These are phyloP conservation scores for Mycena capillaripes DNA, from an alignment of 768 basidiomycete species.

Conservation along the genomic window DNA sequence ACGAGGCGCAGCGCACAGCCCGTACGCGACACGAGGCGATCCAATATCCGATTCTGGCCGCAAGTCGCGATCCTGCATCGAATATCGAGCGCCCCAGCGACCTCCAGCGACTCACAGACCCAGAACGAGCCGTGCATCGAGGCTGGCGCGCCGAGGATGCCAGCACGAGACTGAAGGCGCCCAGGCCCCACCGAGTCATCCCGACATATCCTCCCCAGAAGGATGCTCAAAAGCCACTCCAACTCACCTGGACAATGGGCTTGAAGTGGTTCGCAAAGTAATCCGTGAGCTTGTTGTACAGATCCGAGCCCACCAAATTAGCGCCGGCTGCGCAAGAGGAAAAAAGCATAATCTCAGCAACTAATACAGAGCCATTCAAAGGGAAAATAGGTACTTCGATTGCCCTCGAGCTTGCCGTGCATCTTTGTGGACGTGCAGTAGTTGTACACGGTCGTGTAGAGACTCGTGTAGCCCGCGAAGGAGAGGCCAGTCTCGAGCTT, in stretches of 20 bases:
- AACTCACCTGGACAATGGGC: slow-evolving; percentile 59
- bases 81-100: neutral
- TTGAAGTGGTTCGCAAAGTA: slow-evolving; percentile 92
- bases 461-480: slow-evolving; percentile 80
- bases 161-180: no score
- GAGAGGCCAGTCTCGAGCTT: slow-evolving; percentile 90
- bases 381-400: slow-evolving; percentile 72
- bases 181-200: no score
- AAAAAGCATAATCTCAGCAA: slow-evolving; percentile 34
- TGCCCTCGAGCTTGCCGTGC: slow-evolving; percentile 63
- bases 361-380: slow-evolving; percentile 38
- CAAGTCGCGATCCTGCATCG: neutral
- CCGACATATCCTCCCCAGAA: no score
- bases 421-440: slow-evolving; percentile 83
- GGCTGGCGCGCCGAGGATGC: no score
- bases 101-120: neutral
- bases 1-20: no score
- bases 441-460: slow-evolving; percentile 96
- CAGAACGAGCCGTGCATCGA: no score
- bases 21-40: neutral
- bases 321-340: slow-evolving; percentile 92
- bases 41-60: neutral
- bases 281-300: slow-evolving; percentile 93
- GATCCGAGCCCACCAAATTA: slow-evolving; percentile 96
- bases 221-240: no score